Conservation (phyloP, 2,329 filamentous ascomycete species). For the Coniella vitis region DNA sequence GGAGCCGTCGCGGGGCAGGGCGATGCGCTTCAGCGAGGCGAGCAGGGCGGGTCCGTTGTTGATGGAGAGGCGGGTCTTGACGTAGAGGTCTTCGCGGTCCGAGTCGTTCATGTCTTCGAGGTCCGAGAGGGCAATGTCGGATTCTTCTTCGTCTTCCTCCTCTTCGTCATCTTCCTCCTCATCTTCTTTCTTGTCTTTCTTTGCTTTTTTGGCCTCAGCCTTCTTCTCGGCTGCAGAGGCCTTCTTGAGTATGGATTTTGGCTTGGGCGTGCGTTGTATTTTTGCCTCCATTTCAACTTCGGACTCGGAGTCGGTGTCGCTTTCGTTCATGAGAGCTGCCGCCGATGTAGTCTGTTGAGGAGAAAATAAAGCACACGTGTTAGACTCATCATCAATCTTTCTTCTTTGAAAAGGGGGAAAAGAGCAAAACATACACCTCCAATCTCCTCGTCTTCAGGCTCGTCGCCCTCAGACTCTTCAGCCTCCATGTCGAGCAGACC, state of each 20-base stretch:
- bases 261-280: constrained; percentile 39
- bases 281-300: constrained; percentile 73
- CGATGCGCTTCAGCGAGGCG: constrained; percentile 72
- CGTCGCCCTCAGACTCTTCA: constrained; percentile 24
- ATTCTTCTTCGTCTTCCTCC: constrained; percentile 72
- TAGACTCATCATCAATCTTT: too few species aligned
- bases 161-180: constrained; percentile 48
- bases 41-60: constrained; percentile 90
- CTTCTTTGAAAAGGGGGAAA: not conserved
- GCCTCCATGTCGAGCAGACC: constrained; percentile 14
- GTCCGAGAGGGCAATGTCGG: constrained; percentile 72
- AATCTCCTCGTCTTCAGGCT: constrained; percentile 18
- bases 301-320: constrained; percentile 55
- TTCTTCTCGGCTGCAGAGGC: constrained; percentile 32
- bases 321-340: constrained; percentile 47
- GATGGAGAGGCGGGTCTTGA: constrained; percentile 89
- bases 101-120: constrained; percentile 67
- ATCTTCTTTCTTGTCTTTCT: constrained; percentile 30
- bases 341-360: constrained; percentile 41
- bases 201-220: constrained; percentile 28
- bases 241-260: constrained; percentile 36
- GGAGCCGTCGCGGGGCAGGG: constrained; percentile 57
- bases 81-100: constrained; percentile 74
- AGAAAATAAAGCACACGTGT: constrained; percentile 8
- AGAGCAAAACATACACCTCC: not conserved